A percentile compares a stretch with the other conserved stretches of the same genome.
Evolutionary conservation across 2,329 filamentous ascomycete species (phyloP).

Genomic region (Phialophora verrucosa): DNA sequence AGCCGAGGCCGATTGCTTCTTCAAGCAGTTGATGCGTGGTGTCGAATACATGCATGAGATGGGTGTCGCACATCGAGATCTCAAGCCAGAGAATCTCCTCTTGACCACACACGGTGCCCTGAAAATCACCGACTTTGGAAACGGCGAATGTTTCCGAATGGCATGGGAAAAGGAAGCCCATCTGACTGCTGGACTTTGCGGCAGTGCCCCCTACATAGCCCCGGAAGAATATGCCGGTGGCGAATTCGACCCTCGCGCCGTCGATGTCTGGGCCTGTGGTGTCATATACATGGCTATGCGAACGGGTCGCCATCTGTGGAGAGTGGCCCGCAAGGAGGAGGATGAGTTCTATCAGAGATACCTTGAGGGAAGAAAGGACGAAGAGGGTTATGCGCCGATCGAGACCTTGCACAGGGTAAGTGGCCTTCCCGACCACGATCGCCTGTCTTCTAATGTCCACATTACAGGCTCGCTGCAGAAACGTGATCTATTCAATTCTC

Average conservation of each 20-base stretch:
- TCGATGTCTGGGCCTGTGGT: conserved; percentile 97
- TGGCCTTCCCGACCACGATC: conserved; percentile 37
- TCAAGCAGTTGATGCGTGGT: conserved; percentile 98
- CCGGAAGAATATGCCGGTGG: conserved; percentile 94
- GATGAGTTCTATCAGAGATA: conserved; percentile 98
- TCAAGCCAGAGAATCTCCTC: conserved; percentile 96
- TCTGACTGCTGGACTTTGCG: conserved; percentile 96
- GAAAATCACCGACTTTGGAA: conserved; percentile 98
- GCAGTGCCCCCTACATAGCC: conserved; percentile 95
- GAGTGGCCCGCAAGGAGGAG: conserved; percentile 93
- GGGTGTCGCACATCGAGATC: conserved; percentile 94
- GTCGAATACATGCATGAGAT: conserved; percentile 99
- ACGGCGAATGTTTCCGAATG: conserved; percentile 99
- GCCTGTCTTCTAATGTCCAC: conserved; percentile 37
- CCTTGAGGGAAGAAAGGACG: conserved; percentile 87
- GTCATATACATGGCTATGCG: conserved; percentile 99
- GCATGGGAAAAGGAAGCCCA: conserved; percentile 98
- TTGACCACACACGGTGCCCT: conserved; percentile 89
- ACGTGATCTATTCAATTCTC: conserved; percentile 98
- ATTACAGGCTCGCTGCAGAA: conserved; percentile 85
- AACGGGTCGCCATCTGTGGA: conserved; percentile 93
- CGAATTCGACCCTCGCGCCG: conserved; percentile 96
- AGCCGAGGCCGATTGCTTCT: conserved; percentile 93
- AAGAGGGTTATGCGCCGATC: conserved; percentile 94
- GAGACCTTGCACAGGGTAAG: conserved; percentile 93